Evolutionary conservation across 371 early-diverging fungal genomes (phyloP), one percentile per base, ranked within the genome.

Genomic region (Rhizopus delemar): DNA sequence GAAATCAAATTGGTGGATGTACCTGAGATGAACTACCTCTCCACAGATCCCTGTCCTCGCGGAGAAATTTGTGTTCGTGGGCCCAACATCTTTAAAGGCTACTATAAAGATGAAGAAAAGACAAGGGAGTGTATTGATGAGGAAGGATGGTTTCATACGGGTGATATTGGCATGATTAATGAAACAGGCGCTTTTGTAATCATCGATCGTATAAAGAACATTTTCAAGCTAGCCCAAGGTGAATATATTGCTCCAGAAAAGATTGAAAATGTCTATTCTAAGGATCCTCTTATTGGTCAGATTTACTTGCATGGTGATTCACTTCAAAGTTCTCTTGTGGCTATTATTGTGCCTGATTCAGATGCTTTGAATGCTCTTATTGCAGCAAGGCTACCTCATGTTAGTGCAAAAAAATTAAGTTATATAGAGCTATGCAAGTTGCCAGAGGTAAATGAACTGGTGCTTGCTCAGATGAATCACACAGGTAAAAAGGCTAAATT

Each of bases 161-260:
- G 96, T 11, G 99, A 99, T 69, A 88, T 99, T 70, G 97, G 90
- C 28, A 71, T 75, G 65, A 70, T 95, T 50, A 85, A 93, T 62
- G 79, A 82, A 45, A 71, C 79, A 15, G 94, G 93, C 8, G 53
- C 62, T 33, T 43, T 77, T 56, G 71, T 86, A 2, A 91, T 99
- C 64, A 90, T 98, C 67, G 99, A 99, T 75, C 83, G 99, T 41
- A 92, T 92, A 71, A 99, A 99, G 83, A 95, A 96, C 66, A 94
- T 98, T 53, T 98, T 99, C 86, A 99, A 99, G 83, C 83, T 94
- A 43, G 73, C 86, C 8, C 89, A 89, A 62, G 88, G 88, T 59
- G 99, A 99, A 80, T 99, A 98, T 78, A 87, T 99, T 64, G 95
- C 97, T 0, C 99, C 98, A 3, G 99, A 99, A 70, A 97, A 95